These are phyloP conservation scores for Fermentozyma sake DNA, from an alignment of 1,139 yeast species.

Conservation along the genomic window DNA sequence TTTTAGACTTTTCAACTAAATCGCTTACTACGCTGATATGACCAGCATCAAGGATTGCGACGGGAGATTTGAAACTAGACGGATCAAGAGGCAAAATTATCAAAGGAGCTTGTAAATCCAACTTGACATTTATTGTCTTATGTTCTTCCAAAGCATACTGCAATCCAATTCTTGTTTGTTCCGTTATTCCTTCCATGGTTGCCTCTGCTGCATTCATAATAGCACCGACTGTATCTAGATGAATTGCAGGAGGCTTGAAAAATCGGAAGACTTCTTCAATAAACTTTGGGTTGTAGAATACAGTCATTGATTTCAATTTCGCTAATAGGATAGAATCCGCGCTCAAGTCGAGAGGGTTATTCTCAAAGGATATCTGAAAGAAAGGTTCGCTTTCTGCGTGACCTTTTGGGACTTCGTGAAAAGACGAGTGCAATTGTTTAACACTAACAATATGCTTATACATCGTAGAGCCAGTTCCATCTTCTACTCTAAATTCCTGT, in stretches of 20 bases:
- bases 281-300: slow-evolving; percentile 80
- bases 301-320: slow-evolving; percentile 80
- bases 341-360: slow-evolving; percentile 74
- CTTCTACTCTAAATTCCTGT: slow-evolving; percentile 80
- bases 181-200: slow-evolving; percentile 84
- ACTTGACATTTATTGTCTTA: slow-evolving; percentile 76
- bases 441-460: slow-evolving; percentile 89
- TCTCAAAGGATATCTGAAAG: slow-evolving; percentile 77
- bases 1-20: slow-evolving; percentile 65
- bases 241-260: slow-evolving; percentile 83
- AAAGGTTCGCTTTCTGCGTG: slow-evolving; percentile 48
- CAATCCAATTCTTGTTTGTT: slow-evolving; percentile 87
- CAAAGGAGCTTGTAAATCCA: slow-evolving; percentile 91
- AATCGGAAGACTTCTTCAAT: slow-evolving; percentile 70
- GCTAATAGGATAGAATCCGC: slow-evolving; percentile 79
- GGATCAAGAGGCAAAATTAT: slow-evolving; percentile 87
- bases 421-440: slow-evolving; percentile 48
- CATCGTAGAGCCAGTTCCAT: slow-evolving; percentile 69
- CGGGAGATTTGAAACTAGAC: slow-evolving; percentile 76
- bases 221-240: slow-evolving; percentile 85
- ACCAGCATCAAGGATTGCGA: slow-evolving; percentile 93
- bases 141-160: slow-evolving; percentile 94
- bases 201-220: slow-evolving; percentile 94
- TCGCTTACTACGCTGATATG: slow-evolving; percentile 84
- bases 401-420: slow-evolving; percentile 12